Conservation (phyloP, 2,329 filamentous ascomycete genomes). For the Colletotrichum cordylinicola region DNA sequence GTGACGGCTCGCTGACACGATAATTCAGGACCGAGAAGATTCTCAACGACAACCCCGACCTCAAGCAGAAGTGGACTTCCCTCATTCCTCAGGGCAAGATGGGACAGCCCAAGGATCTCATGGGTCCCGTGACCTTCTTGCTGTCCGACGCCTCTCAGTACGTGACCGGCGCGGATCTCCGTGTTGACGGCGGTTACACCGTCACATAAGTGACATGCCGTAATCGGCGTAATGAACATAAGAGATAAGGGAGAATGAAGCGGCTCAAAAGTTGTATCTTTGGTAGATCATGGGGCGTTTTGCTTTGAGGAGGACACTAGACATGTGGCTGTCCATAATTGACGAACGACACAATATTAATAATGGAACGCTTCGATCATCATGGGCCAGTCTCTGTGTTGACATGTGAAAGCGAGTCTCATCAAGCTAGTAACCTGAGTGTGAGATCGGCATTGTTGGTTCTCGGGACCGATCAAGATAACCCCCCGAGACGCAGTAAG, state of each 20-base stretch:
- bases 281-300: not conserved
- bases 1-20: not conserved
- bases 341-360: not conserved
- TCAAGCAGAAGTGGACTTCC: conserved; percentile 89
- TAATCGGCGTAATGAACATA: not conserved
- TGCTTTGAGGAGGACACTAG: not conserved
- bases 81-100: conserved; percentile 94
- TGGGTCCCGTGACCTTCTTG: conserved; percentile 90
- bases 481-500: not conserved
- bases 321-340: not conserved
- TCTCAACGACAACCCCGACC: conserved; percentile 88
- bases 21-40: conserved; percentile 83
- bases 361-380: not conserved
- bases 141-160: conserved; percentile 80
- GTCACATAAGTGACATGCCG: conserved; percentile 59
- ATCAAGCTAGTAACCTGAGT: not conserved
- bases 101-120: conserved; percentile 89
- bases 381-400: not conserved
- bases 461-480: not conserved
- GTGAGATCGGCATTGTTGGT: not conserved
- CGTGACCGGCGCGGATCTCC: conserved; percentile 75
- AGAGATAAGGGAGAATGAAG: not conserved
- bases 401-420: not conserved
- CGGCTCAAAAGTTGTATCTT: not conserved
- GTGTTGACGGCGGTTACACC: conserved; percentile 91